Conservation (phyloP, 352 stramenopile genomes). For the Globisporangium cederbergense region DNA sequence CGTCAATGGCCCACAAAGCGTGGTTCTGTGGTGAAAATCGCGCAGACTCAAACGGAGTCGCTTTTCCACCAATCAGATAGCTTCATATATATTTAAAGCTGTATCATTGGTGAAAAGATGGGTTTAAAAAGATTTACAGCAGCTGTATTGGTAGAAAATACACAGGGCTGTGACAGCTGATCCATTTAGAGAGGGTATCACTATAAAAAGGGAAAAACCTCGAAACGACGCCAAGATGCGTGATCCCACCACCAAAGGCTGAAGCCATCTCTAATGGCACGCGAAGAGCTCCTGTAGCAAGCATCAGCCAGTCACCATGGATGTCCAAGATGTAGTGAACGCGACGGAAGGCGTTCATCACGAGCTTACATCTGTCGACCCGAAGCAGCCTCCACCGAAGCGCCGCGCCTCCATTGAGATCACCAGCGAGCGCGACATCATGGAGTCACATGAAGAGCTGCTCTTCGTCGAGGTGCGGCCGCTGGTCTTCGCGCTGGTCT, state of each 20-base stretch:
- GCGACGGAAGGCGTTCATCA: background rate
- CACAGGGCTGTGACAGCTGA: background rate
- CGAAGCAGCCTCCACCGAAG: background rate
- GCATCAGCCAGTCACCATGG: background rate
- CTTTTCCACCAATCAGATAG: conserved; percentile 3
- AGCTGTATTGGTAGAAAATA: background rate
- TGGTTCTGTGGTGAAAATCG: conserved; percentile 7
- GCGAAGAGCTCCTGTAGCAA: background rate
- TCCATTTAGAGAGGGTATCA: background rate
- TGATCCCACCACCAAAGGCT: background rate
- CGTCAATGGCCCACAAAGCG: conserved; percentile 17
- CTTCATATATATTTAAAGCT: too few species aligned
- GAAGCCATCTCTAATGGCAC: background rate
- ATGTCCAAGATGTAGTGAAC: background rate
- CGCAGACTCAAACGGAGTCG: background rate
- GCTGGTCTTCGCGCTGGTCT: conserved; percentile 15
- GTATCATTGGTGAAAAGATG: background rate
- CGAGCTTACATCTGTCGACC: background rate
- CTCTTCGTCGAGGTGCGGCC: conserved; percentile 20
- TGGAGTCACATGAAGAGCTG: conserved; percentile 17
- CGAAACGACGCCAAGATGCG: conserved; percentile 1
- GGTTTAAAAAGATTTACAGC: background rate
- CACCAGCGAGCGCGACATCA: conserved; percentile 10
- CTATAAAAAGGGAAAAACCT: background rate
- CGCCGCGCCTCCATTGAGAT: conserved; percentile 2